Evolutionary conservation across 2,329 filamentous ascomycete species (phyloP).

Genomic region (Calonectria multiphialidica): DNA sequence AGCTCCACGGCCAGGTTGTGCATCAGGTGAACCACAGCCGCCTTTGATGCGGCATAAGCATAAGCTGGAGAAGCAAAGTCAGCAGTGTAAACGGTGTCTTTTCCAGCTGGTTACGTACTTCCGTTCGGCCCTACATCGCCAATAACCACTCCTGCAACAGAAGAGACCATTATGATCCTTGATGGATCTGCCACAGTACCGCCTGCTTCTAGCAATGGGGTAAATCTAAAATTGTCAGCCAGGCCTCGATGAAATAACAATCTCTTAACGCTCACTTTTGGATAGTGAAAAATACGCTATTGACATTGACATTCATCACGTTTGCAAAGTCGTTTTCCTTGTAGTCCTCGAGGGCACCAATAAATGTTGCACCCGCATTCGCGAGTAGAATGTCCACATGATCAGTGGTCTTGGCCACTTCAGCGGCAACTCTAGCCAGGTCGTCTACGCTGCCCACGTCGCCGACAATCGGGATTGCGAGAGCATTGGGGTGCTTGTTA

Average conservation of each 20-base stretch:
- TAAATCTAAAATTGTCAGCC: background rate
- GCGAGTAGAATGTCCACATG: constrained; percentile 3
- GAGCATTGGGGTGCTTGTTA: background rate
- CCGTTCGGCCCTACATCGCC: background rate
- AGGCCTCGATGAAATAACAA: background rate
- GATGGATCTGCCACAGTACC: background rate
- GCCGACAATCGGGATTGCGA: background rate
- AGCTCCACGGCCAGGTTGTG: constrained; percentile 14
- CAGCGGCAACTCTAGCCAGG: background rate
- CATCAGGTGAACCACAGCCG: background rate
- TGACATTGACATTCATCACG: constrained; percentile 9
- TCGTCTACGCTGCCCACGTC: background rate
- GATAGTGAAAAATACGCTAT: constrained; percentile 7
- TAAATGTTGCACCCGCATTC: constrained; percentile 9
- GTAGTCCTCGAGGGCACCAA: constrained; percentile 8
- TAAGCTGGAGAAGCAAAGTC: background rate
- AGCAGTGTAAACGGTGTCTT: background rate
- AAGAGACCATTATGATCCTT: background rate
- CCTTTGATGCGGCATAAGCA: background rate
- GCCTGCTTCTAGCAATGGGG: background rate
- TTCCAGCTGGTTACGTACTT: background rate
- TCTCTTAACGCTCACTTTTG: background rate
- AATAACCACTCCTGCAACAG: background rate
- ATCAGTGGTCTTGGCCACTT: constrained; percentile 3
- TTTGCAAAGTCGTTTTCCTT: constrained; percentile 6